These are phyloP conservation scores for Prunus campanulata DNA, from an alignment of 306 rosid genomes.

Conservation along the genomic window DNA sequence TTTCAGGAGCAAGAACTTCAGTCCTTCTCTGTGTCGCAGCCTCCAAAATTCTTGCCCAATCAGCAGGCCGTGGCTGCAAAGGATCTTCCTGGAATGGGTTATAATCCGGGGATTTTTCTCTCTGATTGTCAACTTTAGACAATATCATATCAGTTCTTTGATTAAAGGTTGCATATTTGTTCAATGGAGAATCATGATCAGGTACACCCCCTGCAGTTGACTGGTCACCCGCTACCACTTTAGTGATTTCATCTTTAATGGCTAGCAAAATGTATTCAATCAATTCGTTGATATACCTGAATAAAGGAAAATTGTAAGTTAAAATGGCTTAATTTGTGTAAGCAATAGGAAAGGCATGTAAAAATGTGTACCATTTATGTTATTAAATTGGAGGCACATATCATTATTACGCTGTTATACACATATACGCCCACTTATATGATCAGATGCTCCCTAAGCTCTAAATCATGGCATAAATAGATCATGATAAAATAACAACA, in stretches of 20 bases:
- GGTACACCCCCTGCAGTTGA: slow-evolving; percentile 38
- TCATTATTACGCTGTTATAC: neutral
- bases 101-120: slow-evolving; percentile 30
- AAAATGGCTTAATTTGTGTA: neutral
- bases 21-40: slow-evolving; percentile 91
- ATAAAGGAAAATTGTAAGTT: slow-evolving; percentile 21
- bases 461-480: neutral
- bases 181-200: slow-evolving; percentile 44
- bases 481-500: neutral
- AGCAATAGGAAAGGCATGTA: neutral
- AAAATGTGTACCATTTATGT: neutral
- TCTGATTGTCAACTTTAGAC: slow-evolving; percentile 38
- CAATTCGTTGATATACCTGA: slow-evolving; percentile 87
- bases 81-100: slow-evolving; percentile 38
- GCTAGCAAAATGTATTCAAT: slow-evolving; percentile 66
- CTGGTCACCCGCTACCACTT: slow-evolving; percentile 37
- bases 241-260: slow-evolving; percentile 43
- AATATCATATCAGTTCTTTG: slow-evolving; percentile 41
- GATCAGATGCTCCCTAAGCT: neutral
- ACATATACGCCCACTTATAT: neutral
- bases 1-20: slow-evolving; percentile 94
- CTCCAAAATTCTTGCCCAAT: slow-evolving; percentile 79
- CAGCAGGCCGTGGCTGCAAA: slow-evolving; percentile 54
- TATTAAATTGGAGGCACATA: neutral
- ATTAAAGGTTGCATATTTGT: slow-evolving; percentile 39